Base-by-base conservation (phyloP, 2,329 filamentous ascomycete genomes). In the Aaosphaeria pasadenensis region DNA sequence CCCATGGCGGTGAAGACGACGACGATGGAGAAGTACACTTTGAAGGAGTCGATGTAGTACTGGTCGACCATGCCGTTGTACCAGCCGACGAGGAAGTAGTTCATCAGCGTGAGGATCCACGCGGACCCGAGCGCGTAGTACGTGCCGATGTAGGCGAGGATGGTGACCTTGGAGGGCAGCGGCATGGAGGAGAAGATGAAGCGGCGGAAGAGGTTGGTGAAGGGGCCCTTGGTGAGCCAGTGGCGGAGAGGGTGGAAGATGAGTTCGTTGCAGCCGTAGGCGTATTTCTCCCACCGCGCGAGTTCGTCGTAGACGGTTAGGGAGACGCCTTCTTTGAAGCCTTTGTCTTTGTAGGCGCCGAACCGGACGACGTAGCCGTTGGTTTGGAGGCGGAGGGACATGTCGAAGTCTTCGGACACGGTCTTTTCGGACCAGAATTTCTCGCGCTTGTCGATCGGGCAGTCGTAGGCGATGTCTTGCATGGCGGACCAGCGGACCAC, bases 351-450 rank as follows among this genome's bases (percentile, higher is more conserved):
- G 71, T 88, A 90, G 0, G 84, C 79, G 7, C 81, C 87, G 1
- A 89, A 75, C 9, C 87, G 84, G 41, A 89, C 81, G 33, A 83
- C 77, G 66, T 86, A 88, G 28, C 86, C 86, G 13, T 74, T 74
- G 53, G 81, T 83, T 66, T 91, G 87, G 4, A 90, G 76, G 33
- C 87, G 84, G 1, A 91, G 77, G 7, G 84, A 80, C 71, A 89
- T 87, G 52, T 90, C 87, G 46, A 90, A 90, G 59, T 91, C 87
- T 52, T 91, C 87, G 0, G 86, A 89, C 0, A 91, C 87, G 57
- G 87, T 85, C 4, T 77, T 78, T 63, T 90, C 87, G 6, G 86
- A 88, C 87, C 87, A 90, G 71, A 82, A 89, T 57, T 85, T 79
- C 54, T 83, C 77, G 7, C 78, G 80, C 45, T 83, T 80, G 44